Evolutionary conservation across 305 asterid genomes (phyloP).

Genomic region (Fraxinus dipetala): DNA sequence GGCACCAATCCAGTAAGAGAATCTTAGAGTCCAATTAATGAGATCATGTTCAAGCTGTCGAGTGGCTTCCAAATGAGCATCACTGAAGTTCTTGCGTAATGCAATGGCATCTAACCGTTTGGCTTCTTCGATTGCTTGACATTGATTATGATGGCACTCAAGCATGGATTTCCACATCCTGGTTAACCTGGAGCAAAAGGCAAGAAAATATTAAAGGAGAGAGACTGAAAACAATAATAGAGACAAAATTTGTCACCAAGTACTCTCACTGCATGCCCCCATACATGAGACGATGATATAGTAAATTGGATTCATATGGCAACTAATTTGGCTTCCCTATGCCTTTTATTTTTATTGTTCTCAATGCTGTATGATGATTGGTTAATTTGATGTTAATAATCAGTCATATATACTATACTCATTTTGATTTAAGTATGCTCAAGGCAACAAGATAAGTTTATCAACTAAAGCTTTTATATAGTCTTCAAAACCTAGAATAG

Average conservation of each 20-base stretch:
- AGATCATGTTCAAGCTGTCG: slow-evolving; percentile 78
- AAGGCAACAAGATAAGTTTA: background rate
- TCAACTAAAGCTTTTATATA: background rate
- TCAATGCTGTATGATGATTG: background rate
- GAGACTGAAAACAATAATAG: background rate
- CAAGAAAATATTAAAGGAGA: background rate
- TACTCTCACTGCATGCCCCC: background rate
- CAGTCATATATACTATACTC: background rate
- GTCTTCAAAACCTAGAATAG: background rate
- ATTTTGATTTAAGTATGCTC: background rate
- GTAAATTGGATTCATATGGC: background rate
- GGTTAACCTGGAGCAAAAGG: slow-evolving; percentile 45
- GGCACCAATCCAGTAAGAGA: slow-evolving; percentile 73
- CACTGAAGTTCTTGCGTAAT: slow-evolving; percentile 55
- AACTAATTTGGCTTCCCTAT: background rate
- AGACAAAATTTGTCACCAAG: background rate
- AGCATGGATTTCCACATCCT: slow-evolving; percentile 94
- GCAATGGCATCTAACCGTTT: slow-evolving; percentile 73
- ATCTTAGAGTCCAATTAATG: slow-evolving; percentile 71
- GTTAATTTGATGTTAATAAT: background rate
- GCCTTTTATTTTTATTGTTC: background rate
- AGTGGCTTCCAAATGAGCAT: slow-evolving; percentile 76
- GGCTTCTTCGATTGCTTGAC: slow-evolving; percentile 83
- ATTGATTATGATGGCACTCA: slow-evolving; percentile 79
- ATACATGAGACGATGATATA: background rate